Evolutionary conservation across 2,329 filamentous ascomycete species (phyloP), one percentile per base, ranked within the genome.

Genomic region (Volutella citrinella): DNA sequence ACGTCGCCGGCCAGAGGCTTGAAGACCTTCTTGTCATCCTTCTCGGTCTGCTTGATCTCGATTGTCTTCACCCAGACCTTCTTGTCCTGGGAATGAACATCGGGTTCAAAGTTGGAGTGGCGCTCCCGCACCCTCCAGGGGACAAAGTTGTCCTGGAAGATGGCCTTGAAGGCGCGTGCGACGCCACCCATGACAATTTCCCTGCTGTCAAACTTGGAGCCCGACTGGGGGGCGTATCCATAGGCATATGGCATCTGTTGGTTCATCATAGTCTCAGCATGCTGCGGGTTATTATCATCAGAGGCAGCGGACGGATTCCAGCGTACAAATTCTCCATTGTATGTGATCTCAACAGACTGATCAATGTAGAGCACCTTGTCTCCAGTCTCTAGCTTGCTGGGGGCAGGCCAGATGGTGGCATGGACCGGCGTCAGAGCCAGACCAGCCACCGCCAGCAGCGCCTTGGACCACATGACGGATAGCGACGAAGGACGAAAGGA

Each of bases 121-220:
- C 82, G 76, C 16, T 75, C 70, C 43, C 84, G 74, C 35, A 93
- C 76, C 64, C 82, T 88, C 86, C 86, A 93, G 0, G 87, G 87
- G 12, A 87, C 74, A 42, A 90, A 80, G 48, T 76, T 79, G 38
- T 82, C 66, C 17, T 74, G 63, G 60, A 89, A 84, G 36, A 91
- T 78, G 37, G 72, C 76, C 16, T 71, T 60, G 44, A 81, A 65
- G 9, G 82, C 71, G 28, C 83, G 74, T n/a, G 70, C 68, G 14
- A 82, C 63, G 19, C 67, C 79, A 17, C 65, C 70, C 46, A 70
- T 64, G 30, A 82, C 73, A 17, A 82, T 69, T 13, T 73, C 63
- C 48, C 66, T 64, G 61, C 72, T 76, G 49, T 52, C 65, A 40
- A 73, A 64, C 13, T 60, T 54, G 32, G 59, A 34, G 11, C 65